A percentile compares a stretch with the other conserved stretches of the same genome.
Conservation (phyloP, 495 filamentous ascomycete genomes). For the Aspergillus sclerotiicarbonarius region DNA sequence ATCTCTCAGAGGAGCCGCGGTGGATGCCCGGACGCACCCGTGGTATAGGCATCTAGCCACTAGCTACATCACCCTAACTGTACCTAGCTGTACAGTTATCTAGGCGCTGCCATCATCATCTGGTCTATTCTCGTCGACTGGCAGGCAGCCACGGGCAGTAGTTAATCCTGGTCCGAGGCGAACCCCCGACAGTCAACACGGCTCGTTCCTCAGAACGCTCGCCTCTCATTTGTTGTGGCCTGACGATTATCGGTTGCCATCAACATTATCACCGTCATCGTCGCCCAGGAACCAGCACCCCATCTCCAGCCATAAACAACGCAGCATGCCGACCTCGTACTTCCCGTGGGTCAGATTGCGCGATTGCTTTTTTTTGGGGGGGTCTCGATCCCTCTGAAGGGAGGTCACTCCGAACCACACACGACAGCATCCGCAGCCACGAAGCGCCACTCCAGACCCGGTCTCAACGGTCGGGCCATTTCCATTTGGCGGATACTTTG, state of each 20-base stretch:
- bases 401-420: slow-evolving; percentile 4
- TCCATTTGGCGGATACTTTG: not conserved
- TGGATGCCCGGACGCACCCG: not conserved
- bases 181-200: slow-evolving; percentile 9
- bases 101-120: not conserved
- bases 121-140: slow-evolving; percentile 4
- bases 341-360: not conserved
- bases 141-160: not conserved
- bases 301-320: not conserved
- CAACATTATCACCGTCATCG: slow-evolving; percentile 8
- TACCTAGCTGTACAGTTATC: slow-evolving; percentile 2
- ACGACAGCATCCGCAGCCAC: slow-evolving; percentile 6
- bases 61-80: not conserved
- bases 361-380: not conserved
- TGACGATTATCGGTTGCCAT: slow-evolving; percentile 7
- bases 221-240: not conserved
- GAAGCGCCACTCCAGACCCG: slow-evolving; percentile 6
- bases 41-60: not conserved
- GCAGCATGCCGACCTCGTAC: slow-evolving; percentile 5
- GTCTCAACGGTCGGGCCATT: slow-evolving; percentile 7
- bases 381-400: not conserved
- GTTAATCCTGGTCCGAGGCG: slow-evolving; percentile 4
- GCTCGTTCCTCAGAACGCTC: slow-evolving; percentile 14
- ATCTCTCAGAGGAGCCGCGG: not conserved
- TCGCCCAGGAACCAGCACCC: slow-evolving; percentile 6